Percentiles rank a stretch among this genome's conserved stretches.
phyloP scores from a whole-genome alignment of 257 asterid genomes.

The Solanum ossicruentum region DNA sequence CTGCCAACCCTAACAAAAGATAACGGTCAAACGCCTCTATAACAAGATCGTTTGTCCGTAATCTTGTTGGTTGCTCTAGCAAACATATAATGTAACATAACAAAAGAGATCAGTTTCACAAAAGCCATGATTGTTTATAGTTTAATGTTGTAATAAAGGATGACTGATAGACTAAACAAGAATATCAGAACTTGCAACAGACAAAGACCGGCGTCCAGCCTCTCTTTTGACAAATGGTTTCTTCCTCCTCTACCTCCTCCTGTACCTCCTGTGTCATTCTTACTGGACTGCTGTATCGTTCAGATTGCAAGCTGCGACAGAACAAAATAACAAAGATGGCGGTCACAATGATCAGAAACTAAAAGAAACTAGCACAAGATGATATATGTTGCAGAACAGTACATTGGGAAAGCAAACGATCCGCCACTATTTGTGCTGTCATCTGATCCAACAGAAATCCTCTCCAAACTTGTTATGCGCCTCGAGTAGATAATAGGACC shows the following conservation, averaged over 20 bases:
- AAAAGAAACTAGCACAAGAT: not conserved
- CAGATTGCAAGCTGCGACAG: conserved; percentile 56
- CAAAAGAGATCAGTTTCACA: not conserved
- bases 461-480: conserved; percentile 44
- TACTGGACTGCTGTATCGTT: conserved; percentile 89
- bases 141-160: not conserved
- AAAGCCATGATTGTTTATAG: not conserved
- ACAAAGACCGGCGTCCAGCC: conserved; percentile 66
- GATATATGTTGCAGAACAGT: not conserved
- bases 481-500: conserved; percentile 42
- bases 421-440: conserved; percentile 69
- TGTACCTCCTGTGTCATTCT: conserved; percentile 20
- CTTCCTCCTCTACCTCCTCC: conserved; percentile 33
- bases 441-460: conserved; percentile 73
- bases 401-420: conserved; percentile 92
- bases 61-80: not conserved
- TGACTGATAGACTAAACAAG: not conserved
- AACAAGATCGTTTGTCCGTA: not conserved
- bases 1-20: not conserved
- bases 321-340: not conserved
- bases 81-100: not conserved
- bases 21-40: not conserved
- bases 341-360: not conserved
- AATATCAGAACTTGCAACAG: conserved; percentile 68
- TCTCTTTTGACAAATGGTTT: conserved; percentile 31